Percentiles rank a stretch among this genome's conserved stretches.
Conservation (phyloP, 1,284 basidiomycete genomes). For the Serendipita sp. region DNA sequence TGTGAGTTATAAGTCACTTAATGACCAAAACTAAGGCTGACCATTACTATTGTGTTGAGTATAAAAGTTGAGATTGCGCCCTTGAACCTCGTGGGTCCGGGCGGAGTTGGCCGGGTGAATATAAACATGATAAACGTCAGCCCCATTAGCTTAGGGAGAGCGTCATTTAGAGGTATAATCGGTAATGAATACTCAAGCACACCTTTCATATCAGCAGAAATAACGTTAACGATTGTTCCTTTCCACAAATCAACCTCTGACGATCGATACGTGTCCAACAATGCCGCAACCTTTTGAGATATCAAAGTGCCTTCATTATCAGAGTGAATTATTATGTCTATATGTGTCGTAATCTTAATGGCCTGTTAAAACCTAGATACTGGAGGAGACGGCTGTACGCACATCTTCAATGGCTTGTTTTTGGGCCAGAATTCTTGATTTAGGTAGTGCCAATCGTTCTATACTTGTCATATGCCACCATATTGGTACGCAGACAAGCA, state of each 20-base stretch:
- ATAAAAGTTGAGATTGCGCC: slow-evolving; percentile 15
- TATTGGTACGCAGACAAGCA: slow-evolving; percentile 60
- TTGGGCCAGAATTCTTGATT: slow-evolving; percentile 42
- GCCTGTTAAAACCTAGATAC: too few relatives aligned
- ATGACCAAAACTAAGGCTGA: neutral
- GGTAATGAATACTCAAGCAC: neutral
- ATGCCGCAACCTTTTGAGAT: slow-evolving; percentile 10
- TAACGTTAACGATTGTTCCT: neutral
- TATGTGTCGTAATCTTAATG: slow-evolving; percentile 33
- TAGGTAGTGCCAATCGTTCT: slow-evolving; percentile 59
- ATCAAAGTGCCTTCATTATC: slow-evolving; percentile 15
- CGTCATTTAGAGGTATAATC: neutral
- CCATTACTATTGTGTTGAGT: neutral
- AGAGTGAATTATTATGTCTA: slow-evolving; percentile 26
- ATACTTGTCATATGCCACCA: slow-evolving; percentile 88
- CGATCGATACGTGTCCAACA: slow-evolving; percentile 1
- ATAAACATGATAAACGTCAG: neutral
- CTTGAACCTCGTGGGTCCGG: slow-evolving; percentile 20
- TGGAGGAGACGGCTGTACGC: neutral
- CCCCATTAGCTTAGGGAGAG: neutral
- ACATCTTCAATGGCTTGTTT: slow-evolving; percentile 24
- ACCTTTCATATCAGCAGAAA: neutral
- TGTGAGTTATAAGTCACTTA: neutral
- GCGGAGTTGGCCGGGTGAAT: neutral
- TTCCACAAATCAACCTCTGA: neutral